Percentiles rank a stretch among this genome's conserved stretches.
phyloP scores from a whole-genome alignment of 2,329 filamentous ascomycete genomes.

The Aciculosporium take region DNA sequence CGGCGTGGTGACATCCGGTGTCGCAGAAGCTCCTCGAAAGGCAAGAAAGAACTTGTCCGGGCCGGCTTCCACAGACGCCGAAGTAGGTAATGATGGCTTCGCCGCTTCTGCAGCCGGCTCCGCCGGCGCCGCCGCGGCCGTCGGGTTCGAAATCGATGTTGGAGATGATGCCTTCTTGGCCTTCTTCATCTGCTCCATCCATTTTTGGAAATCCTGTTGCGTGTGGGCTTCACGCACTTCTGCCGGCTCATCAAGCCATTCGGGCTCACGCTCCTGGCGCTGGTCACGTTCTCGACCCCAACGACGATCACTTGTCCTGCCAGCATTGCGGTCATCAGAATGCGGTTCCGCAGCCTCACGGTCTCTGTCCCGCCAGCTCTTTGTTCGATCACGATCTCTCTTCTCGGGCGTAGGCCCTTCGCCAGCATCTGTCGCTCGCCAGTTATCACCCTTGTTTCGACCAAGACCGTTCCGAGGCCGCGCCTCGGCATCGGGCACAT shows the following conservation, averaged over 20 bases:
- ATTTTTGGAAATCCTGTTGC: constrained; percentile 83
- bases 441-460: constrained; percentile 57
- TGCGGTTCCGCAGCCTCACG: constrained; percentile 23
- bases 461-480: constrained; percentile 47
- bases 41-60: constrained; percentile 67
- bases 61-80: constrained; percentile 50
- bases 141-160: constrained; percentile 15
- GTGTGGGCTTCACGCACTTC: constrained; percentile 61
- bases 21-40: constrained; percentile 28
- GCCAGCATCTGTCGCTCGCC: constrained; percentile 47
- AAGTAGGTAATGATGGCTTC: constrained; percentile 41
- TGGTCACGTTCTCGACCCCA: constrained; percentile 45
- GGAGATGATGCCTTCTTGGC: constrained; percentile 29
- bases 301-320: constrained; percentile 30
- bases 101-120: constrained; percentile 30
- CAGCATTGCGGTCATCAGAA: constrained; percentile 43
- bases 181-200: constrained; percentile 83
- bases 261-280: constrained; percentile 64
- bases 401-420: constrained; percentile 20
- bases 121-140: constrained; percentile 21
- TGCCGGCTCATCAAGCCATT: constrained; percentile 72
- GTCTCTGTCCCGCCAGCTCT: constrained; percentile 47
- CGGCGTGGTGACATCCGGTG: constrained; percentile 36
- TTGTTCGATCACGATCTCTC: constrained; percentile 41
- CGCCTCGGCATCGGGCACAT: constrained; percentile 38